phyloP scores from a whole-genome alignment of 2,329 filamentous ascomycete genomes.

The Fusarium nelsonii region DNA sequence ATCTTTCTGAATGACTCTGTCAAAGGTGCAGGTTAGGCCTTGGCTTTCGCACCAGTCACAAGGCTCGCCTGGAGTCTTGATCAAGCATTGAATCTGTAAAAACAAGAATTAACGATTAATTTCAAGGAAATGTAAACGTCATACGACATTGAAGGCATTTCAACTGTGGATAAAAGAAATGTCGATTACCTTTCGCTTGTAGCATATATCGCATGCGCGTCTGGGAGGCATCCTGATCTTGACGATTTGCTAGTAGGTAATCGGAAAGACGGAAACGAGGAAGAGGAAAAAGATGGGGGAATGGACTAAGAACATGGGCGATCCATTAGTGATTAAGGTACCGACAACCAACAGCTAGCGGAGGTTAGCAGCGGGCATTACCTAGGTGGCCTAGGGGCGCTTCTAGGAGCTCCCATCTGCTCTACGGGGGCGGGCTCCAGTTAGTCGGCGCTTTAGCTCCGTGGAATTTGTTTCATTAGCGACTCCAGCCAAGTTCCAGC shows the following conservation, averaged over 20 bases:
- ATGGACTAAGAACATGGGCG: conserved; percentile 11
- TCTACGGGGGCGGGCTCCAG: neutral
- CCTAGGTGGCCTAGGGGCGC: neutral
- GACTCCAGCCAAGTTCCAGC: neutral
- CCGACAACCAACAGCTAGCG: no score
- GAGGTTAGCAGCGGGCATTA: no score
- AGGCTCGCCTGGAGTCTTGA: conserved; percentile 27
- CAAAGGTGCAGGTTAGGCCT: conserved; percentile 40
- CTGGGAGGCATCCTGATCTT: conserved; percentile 35
- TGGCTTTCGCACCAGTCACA: conserved; percentile 45
- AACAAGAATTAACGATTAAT: neutral
- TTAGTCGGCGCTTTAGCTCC: neutral
- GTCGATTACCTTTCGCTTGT: conserved; percentile 40
- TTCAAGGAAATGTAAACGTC: neutral
- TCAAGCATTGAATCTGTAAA: conserved; percentile 42
- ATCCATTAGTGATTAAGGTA: neutral
- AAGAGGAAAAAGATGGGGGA: neutral
- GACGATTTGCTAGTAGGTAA: conserved; percentile 15
- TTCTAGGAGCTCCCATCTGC: neutral
- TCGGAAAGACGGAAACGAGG: conserved; percentile 36
- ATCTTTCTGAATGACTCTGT: conserved; percentile 38
- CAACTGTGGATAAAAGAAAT: neutral
- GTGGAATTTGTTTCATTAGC: conserved; percentile 4
- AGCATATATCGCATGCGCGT: conserved; percentile 37
- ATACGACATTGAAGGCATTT: neutral